Percentiles rank a stretch among this genome's conserved stretches.
These are phyloP conservation scores for Xylaria acuta DNA, from an alignment of 495 filamentous ascomycete species.

Conservation along the genomic window DNA sequence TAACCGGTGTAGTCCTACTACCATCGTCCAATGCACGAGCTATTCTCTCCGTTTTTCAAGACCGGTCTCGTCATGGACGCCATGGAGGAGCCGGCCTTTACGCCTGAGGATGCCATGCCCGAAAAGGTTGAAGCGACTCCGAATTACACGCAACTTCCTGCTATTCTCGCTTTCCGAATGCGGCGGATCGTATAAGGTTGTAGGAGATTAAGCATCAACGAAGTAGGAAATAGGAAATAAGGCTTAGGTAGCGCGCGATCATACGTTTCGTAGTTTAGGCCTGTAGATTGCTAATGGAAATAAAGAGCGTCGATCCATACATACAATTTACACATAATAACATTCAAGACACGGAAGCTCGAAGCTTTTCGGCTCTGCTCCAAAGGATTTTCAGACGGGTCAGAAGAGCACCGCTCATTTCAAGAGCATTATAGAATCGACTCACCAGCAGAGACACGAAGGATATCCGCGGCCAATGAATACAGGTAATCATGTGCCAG, in stretches of 20 bases:
- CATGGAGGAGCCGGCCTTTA: constrained; percentile 50
- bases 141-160: constrained; percentile 49
- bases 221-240: neutral
- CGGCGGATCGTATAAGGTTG: constrained; percentile 14
- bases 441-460: neutral
- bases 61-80: constrained; percentile 48
- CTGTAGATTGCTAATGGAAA: neutral
- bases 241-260: neutral
- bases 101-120: constrained; percentile 30
- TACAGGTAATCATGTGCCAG: neutral
- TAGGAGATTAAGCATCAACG: neutral
- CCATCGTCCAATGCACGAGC: constrained; percentile 50
- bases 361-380: neutral
- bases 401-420: neutral
- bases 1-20: constrained; percentile 43
- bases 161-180: constrained; percentile 45
- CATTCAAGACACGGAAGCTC: neutral
- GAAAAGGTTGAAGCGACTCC: constrained; percentile 35
- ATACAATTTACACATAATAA: neutral
- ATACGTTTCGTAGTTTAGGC: neutral
- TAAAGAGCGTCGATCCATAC: neutral
- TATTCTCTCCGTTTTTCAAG: constrained; percentile 47
- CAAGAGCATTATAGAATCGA: neutral
- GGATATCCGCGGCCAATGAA: neutral
- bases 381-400: neutral